phyloP scores from a whole-genome alignment of 352 stramenopile genomes.

The Pythium vanterpoolii region DNA sequence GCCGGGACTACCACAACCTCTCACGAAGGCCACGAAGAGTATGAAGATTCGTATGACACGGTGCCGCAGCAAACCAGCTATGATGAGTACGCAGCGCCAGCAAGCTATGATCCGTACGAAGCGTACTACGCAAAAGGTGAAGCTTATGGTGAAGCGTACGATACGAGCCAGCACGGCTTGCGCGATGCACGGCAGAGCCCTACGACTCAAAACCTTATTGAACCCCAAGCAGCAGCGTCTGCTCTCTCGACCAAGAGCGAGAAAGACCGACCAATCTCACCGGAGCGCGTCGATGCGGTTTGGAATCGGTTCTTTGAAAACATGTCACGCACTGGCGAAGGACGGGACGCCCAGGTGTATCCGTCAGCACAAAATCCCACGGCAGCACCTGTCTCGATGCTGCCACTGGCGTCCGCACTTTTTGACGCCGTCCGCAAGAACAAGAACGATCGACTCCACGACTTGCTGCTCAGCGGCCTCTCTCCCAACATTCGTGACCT shows the following conservation, averaged over 20 bases:
- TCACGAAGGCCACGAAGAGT: slow-evolving; percentile 7
- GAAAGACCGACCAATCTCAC: slow-evolving; percentile 24
- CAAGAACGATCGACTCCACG: slow-evolving; percentile 40
- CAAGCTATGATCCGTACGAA: background rate
- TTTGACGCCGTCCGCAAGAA: slow-evolving; percentile 58
- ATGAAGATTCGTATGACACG: slow-evolving; percentile 10
- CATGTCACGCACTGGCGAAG: slow-evolving; percentile 32
- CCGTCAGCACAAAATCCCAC: slow-evolving; percentile 5
- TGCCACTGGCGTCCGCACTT: slow-evolving; percentile 18
- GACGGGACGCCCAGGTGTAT: background rate
- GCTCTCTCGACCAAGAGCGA: slow-evolving; percentile 1
- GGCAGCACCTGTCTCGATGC: background rate
- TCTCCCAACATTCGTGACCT: slow-evolving; percentile 57
- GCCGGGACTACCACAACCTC: slow-evolving; percentile 7
- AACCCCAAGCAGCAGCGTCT: background rate
- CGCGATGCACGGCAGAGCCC: background rate
- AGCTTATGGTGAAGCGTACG: background rate
- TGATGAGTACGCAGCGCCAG: background rate
- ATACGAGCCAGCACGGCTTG: background rate
- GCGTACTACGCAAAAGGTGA: background rate
- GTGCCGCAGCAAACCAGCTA: background rate
- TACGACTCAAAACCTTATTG: background rate
- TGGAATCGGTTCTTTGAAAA: slow-evolving; percentile 84
- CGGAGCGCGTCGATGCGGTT: slow-evolving; percentile 51
- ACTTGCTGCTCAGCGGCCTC: slow-evolving; percentile 41